Evolutionary conservation across 768 basidiomycete genomes (phyloP), one percentile per base, ranked within the genome.

Genomic region (Rhodotorula diobovata): DNA sequence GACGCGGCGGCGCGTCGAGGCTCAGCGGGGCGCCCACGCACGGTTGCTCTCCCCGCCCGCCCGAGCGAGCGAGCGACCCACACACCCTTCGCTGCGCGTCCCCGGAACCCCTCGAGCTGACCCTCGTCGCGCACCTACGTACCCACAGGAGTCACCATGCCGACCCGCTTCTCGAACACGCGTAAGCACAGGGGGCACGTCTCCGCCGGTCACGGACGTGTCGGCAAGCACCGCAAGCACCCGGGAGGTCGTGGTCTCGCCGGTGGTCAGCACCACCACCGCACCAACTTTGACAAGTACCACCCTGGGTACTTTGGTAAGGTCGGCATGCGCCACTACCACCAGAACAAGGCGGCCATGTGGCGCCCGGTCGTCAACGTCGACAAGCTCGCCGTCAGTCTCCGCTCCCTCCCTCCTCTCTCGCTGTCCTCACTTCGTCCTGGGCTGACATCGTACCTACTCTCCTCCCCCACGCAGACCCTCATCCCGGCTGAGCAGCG

Each of bases 161-260:
- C 96, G 82, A 92, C 94, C 82, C 93, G 86, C 81, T 85, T 93
- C 85, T 86, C 89, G 78, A 97, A 96, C 84, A 98, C 95, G 83
- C 90, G 95, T 84, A 99, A 99, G 85, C 93, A 95, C 84, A 88
- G 95, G 80, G 95, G 95, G 79, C 94, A 98, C 85, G 94, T 99
- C 79, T 99, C 95, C 78, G 93, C 94, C 81, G 96, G 96, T 85
- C 90, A 98, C 84, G 96, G 96, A 82, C 95, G 96, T 90, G 91
- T 99, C 80, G 96, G 96, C 78, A 98, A 98, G 88, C 96, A 99
- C 88, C 90, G 96, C 83, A 98, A 76, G 84, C 95, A 97, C 82
- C 96, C 96, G 67, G 96, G 96, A 85, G 96, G 96, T 91, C 92
- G 96, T 84, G 96, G 96, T 96, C 90, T 98, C 81, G 82, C 93